phyloP scores from a whole-genome alignment of 1,284 basidiomycete species.

The Stygiomarasmius scandens region DNA sequence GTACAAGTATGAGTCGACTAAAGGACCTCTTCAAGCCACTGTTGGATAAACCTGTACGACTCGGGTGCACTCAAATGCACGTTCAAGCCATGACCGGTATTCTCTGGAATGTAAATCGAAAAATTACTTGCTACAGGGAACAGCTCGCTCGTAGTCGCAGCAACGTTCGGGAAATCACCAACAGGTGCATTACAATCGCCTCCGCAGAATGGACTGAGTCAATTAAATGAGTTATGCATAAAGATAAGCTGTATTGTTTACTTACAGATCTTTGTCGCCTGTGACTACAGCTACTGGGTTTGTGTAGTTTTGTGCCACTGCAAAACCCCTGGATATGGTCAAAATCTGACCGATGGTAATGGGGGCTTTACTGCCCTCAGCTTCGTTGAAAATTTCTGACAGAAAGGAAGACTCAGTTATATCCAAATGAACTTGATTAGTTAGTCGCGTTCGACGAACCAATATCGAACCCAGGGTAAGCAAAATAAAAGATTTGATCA shows the following conservation, averaged over 20 bases:
- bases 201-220: slow-evolving; percentile 18
- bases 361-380: slow-evolving; percentile 26
- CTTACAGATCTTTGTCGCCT: slow-evolving; percentile 38
- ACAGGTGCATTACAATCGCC: slow-evolving; percentile 18
- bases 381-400: slow-evolving; percentile 17
- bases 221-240: slow-evolving; percentile 14
- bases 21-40: too few relatives aligned
- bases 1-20: too few relatives aligned
- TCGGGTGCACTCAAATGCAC: slow-evolving; percentile 12
- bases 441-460: too few relatives aligned
- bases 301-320: slow-evolving; percentile 27
- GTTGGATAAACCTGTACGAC: too few relatives aligned
- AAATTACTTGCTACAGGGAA: slow-evolving; percentile 22
- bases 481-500: slow-evolving; percentile 37
- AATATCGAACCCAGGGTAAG: slow-evolving; percentile 36
- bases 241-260: background rate
- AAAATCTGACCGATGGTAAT: slow-evolving; percentile 34
- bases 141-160: slow-evolving; percentile 17
- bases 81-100: slow-evolving; percentile 27
- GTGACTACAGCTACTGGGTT: slow-evolving; percentile 39
- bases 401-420: background rate
- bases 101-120: slow-evolving; percentile 17
- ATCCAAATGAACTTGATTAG: slow-evolving; percentile 7
- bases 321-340: slow-evolving; percentile 22
- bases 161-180: slow-evolving; percentile 5